Conservation (phyloP, 345 rosid genomes). For the Eucalyptus rudis region DNA sequence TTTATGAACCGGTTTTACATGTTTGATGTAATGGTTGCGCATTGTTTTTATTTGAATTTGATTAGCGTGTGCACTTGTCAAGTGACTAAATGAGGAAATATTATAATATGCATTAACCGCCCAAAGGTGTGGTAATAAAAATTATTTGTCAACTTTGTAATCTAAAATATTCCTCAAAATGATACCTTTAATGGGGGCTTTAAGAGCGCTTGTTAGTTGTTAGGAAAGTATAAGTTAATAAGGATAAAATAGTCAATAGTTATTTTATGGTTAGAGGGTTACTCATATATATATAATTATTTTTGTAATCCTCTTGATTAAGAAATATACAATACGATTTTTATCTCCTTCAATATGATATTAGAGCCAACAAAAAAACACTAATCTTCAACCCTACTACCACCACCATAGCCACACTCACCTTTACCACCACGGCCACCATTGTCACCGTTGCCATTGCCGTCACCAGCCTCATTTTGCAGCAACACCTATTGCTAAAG, state of each 20-base stretch:
- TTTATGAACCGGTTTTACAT: neutral
- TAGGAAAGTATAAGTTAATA: too few relatives aligned
- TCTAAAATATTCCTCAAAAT: neutral
- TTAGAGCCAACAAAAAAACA: neutral
- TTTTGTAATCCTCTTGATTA: neutral
- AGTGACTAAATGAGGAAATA: neutral
- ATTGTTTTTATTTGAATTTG: neutral
- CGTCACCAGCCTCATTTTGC: neutral
- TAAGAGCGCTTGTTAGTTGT: neutral
- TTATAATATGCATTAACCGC: neutral
- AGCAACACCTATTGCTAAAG: neutral
- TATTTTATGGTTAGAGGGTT: too few relatives aligned
- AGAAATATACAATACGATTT: too few relatives aligned
- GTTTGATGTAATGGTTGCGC: neutral
- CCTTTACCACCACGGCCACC: too few relatives aligned
- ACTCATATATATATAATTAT: too few relatives aligned
- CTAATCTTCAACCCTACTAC: neutral
- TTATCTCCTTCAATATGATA: neutral
- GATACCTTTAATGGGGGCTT: neutral
- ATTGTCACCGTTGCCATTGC: too few relatives aligned
- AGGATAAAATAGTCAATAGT: too few relatives aligned
- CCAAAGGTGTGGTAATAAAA: neutral
- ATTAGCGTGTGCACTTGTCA: neutral
- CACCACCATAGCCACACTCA: neutral
- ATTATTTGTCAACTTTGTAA: neutral